Percentiles rank a stretch among this genome's conserved stretches.
phyloP scores from a whole-genome alignment of 1,284 basidiomycete species.

The Phaffia rhodozyma region DNA sequence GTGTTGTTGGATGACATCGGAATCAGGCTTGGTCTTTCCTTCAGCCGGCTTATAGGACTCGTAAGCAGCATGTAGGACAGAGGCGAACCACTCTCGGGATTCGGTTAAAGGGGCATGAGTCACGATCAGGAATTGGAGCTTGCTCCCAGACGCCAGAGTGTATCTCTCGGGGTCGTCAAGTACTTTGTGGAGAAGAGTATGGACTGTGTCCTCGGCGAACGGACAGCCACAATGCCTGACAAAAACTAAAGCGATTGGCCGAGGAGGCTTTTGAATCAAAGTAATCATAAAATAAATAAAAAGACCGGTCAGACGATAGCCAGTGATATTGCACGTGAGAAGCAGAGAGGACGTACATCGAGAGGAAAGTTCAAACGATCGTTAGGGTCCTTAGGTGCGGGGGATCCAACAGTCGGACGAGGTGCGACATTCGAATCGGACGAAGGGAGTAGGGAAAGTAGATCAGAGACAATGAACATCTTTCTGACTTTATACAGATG shows the following conservation, averaged over 20 bases:
- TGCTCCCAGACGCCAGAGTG: neutral
- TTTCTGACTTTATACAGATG: neutral
- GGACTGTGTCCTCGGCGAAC: slow-evolving; percentile 13
- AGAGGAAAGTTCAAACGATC: slow-evolving; percentile 9
- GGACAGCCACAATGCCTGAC: slow-evolving; percentile 13
- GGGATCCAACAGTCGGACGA: slow-evolving; percentile 1
- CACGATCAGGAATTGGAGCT: slow-evolving; percentile 15
- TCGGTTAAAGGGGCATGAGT: slow-evolving; percentile 5
- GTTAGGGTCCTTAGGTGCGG: slow-evolving; percentile 12
- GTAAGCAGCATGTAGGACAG: slow-evolving; percentile 10
- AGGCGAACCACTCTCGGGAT: slow-evolving; percentile 14
- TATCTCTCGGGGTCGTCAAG: slow-evolving; percentile 9
- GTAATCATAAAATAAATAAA: neutral
- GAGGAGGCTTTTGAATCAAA: neutral
- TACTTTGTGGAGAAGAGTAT: slow-evolving; percentile 12
- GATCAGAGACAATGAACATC: slow-evolving; percentile 18
- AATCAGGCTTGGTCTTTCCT: neutral
- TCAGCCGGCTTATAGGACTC: neutral
- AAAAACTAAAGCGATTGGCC: slow-evolving; percentile 9
- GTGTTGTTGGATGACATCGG: slow-evolving; percentile 5
- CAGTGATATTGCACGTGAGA: neutral
- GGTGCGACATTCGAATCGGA: neutral
- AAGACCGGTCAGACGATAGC: neutral
- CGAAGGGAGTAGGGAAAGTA: slow-evolving; percentile 14
- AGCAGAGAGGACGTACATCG: neutral